A percentile compares a stretch with the other conserved stretches of the same genome.
These are phyloP conservation scores for Penicillium goetzii DNA, from an alignment of 495 filamentous ascomycete genomes.

Conservation along the genomic window DNA sequence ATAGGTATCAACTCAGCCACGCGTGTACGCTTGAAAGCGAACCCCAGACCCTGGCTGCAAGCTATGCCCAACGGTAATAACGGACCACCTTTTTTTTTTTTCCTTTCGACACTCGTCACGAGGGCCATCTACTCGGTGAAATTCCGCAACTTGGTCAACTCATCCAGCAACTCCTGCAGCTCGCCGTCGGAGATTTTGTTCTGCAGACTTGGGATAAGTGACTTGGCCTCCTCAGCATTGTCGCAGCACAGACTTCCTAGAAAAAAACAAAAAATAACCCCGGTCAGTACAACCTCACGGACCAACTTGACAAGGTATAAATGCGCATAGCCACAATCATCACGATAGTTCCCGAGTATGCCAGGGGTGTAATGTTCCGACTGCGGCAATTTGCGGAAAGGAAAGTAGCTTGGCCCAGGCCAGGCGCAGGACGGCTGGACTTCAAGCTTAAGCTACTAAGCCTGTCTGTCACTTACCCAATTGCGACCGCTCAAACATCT, in stretches of 20 bases:
- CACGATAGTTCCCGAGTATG: not conserved
- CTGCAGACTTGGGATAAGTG: conserved; percentile 85
- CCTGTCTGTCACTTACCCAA: conserved; percentile 68
- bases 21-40: not conserved
- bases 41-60: not conserved
- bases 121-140: conserved; percentile 48
- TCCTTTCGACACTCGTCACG: not conserved
- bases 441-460: not conserved
- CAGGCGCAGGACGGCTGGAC: not conserved
- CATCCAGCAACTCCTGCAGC: conserved; percentile 82
- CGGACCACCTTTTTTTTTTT: not conserved
- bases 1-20: not conserved
- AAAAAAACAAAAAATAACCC: conserved; percentile 2
- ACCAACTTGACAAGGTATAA: not conserved
- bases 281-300: conserved; percentile 8
- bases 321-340: conserved; percentile 5
- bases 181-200: conserved; percentile 88
- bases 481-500: conserved; percentile 90
- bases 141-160: conserved; percentile 79
- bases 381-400: conserved; percentile 4
- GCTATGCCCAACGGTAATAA: not conserved
- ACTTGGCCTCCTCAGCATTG: conserved; percentile 92
- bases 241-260: conserved; percentile 89
- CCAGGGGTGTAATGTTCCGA: conserved; percentile 7
- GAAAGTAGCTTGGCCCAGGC: not conserved